Conservation (phyloP, 169 alveolate genomes). For the Eimeria sp. region DNA sequence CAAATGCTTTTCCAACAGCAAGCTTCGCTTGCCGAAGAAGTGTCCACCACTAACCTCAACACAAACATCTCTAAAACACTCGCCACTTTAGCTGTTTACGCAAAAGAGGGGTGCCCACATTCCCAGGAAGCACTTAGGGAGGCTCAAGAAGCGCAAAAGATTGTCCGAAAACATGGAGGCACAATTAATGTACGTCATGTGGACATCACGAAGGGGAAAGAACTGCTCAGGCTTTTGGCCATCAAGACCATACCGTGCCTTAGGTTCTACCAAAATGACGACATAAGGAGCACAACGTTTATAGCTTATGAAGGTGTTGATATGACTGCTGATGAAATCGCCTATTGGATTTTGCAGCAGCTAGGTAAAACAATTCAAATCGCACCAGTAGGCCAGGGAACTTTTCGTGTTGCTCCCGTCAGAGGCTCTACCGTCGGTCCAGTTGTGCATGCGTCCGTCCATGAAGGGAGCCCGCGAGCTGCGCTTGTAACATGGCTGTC, state of each 20-base stretch:
- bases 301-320: background rate
- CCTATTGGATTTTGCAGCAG: constrained; percentile 16
- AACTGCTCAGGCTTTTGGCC: background rate
- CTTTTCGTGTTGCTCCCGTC: background rate
- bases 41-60: background rate
- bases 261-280: background rate
- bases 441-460: constrained; percentile 39
- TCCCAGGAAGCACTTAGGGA: constrained; percentile 63
- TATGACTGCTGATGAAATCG: constrained; percentile 15
- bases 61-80: background rate
- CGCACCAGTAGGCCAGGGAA: background rate
- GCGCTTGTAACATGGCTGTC: background rate
- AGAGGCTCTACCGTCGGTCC: constrained; percentile 38
- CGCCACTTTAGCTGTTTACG: constrained; percentile 16
- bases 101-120: background rate
- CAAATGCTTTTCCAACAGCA: background rate
- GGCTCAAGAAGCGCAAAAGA: constrained; percentile 15
- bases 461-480: constrained; percentile 22
- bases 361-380: background rate
- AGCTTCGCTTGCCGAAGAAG: background rate
- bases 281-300: background rate
- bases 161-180: constrained; percentile 13
- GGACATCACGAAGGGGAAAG: background rate
- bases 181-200: background rate
- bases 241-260: background rate